Conservation (phyloP, 345 rosid genomes). For the Jatropha curcas region DNA sequence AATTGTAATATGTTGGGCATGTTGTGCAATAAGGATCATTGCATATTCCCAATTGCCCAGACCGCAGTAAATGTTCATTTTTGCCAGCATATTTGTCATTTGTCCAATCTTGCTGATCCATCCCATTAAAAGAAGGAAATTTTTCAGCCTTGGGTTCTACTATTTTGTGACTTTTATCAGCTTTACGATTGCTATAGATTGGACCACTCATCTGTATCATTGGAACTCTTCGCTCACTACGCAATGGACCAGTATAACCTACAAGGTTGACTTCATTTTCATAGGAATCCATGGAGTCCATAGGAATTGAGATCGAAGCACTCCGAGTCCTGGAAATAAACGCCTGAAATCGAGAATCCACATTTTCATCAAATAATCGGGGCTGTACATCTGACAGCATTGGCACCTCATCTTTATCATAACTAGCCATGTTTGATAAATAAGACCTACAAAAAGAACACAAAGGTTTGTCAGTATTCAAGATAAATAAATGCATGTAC, state of each 20-base stretch:
- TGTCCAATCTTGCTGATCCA: slow-evolving; percentile 39
- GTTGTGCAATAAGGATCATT: slow-evolving; percentile 91
- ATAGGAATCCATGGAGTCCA: slow-evolving; percentile 44
- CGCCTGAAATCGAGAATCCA: slow-evolving; percentile 38
- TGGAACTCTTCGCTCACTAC: slow-evolving; percentile 56
- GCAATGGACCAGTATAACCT: slow-evolving; percentile 83
- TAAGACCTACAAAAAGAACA: slow-evolving; percentile 22
- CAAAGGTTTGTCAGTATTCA: slow-evolving; percentile 1
- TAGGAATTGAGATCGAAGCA: slow-evolving; percentile 62
- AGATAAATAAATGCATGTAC: background rate
- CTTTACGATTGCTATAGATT: slow-evolving; percentile 37
- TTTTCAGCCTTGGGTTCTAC: slow-evolving; percentile 41
- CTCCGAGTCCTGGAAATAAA: slow-evolving; percentile 51
- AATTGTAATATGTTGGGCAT: slow-evolving; percentile 68
- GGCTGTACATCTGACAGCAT: slow-evolving; percentile 50
- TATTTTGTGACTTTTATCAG: slow-evolving; percentile 29
- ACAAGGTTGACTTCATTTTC: slow-evolving; percentile 43
- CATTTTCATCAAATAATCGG: slow-evolving; percentile 28
- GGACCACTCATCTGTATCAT: slow-evolving; percentile 75
- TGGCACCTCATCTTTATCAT: slow-evolving; percentile 64
- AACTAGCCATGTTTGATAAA: slow-evolving; percentile 42
- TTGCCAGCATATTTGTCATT: slow-evolving; percentile 43
- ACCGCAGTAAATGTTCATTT: slow-evolving; percentile 72
- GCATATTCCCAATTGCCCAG: slow-evolving; percentile 86
- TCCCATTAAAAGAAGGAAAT: slow-evolving; percentile 31